Base-by-base conservation (phyloP, 2,329 filamentous ascomycete species). In the Hirsutella minnesotensis region DNA sequence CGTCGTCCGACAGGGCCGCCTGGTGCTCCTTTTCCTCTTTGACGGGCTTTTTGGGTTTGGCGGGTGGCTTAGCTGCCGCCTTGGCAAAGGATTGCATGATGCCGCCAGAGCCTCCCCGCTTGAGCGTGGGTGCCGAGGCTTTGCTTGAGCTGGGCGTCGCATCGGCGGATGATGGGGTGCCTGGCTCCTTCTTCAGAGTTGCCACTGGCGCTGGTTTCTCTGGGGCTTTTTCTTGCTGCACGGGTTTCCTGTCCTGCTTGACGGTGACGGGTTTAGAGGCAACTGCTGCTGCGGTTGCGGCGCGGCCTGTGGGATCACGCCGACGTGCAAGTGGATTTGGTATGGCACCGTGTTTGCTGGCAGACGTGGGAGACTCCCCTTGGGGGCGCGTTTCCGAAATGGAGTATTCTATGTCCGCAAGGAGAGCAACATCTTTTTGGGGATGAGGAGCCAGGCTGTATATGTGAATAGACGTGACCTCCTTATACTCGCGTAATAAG, bases 41-140 rank as follows among this genome's bases (percentile, higher is more conserved):
- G 5, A 47, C 39, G 7, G 52, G 45, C 9, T 53, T 49, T 53
- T 80, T 86, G 4, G 79, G 67, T 52, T 67, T 70, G 4, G 15
- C 4, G 2, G 62, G 53, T 0, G 67, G 54, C 40, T 56, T 62
- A 4, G 58, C 52, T 3, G 59, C 61, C 5, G 70, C 67, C 53
- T 83, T 86, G 13, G 85, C 83, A 57, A 94, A 94, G 0, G 86
- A 83, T 46, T 82, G 81, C 70, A 92, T 87, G 21, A 94, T 77
- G 46, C 76, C 75, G 3, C 64, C 66, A 12, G 80, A 76, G 15
- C 66, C 69, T 42, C 75, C 73, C 44, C 75, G 75, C 54, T 85
- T 86, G 3, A 52, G 31, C 5, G 66, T 49, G 18, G 62, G 53
- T 3, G 64, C 36, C 4, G 59, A 42, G 44, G 66, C 68, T 44